Conservation (phyloP, 495 filamentous ascomycete genomes). For the Aspergillus sclerotiicarbonarius region DNA sequence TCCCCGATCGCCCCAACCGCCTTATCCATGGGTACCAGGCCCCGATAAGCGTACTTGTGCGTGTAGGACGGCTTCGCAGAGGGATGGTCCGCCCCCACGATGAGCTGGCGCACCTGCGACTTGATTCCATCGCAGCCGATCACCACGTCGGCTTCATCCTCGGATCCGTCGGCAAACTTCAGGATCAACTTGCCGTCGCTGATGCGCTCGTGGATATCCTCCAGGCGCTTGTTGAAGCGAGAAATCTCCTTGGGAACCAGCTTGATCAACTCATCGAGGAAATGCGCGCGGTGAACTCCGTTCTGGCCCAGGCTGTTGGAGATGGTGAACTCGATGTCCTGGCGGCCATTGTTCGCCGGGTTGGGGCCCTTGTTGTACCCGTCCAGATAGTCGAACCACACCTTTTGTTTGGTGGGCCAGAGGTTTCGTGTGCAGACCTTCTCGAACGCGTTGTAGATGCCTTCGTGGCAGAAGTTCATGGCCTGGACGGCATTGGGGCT, state of each 20-base stretch:
- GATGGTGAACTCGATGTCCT: constrained; percentile 26
- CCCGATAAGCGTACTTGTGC: constrained; percentile 51
- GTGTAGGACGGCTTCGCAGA: constrained; percentile 41
- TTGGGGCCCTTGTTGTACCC: constrained; percentile 16
- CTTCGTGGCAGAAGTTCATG: constrained; percentile 50
- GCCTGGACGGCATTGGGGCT: constrained; percentile 58
- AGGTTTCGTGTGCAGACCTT: constrained; percentile 39
- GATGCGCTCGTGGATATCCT: constrained; percentile 23
- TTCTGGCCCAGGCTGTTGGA: constrained; percentile 28
- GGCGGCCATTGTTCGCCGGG: constrained; percentile 6
- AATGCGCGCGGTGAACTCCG: constrained; percentile 49
- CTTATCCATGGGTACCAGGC: constrained; percentile 50
- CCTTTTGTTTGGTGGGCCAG: constrained; percentile 29
- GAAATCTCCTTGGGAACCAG: constrained; percentile 43
- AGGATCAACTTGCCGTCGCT: constrained; percentile 24
- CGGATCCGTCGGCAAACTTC: constrained; percentile 31
- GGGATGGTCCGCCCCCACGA: constrained; percentile 39
- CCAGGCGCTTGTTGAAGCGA: constrained; percentile 41
- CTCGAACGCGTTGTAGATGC: constrained; percentile 42
- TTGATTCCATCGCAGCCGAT: constrained; percentile 62
- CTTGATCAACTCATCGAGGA: constrained; percentile 47
- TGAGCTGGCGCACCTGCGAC: constrained; percentile 43
- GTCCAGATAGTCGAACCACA: constrained; percentile 30
- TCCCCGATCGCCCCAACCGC: constrained; percentile 49
- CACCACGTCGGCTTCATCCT: constrained; percentile 41